These are phyloP conservation scores for Pyrenophora teres DNA, from an alignment of 2,329 filamentous ascomycete species.

Conservation along the genomic window DNA sequence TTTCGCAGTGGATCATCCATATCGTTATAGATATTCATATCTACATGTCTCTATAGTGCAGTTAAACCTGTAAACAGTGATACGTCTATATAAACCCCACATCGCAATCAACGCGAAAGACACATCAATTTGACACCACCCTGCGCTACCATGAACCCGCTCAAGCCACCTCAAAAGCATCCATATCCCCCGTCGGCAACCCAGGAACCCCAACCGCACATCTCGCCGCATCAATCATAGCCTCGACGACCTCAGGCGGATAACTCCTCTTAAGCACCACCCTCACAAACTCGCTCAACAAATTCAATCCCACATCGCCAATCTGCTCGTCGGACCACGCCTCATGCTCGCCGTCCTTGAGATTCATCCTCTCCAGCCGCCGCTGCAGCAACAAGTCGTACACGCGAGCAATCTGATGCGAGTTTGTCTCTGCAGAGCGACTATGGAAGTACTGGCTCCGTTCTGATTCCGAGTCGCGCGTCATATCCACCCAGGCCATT, in stretches of 20 bases:
- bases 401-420: constrained; percentile 18
- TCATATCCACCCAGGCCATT: constrained; percentile 37
- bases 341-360: constrained; percentile 16
- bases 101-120: no score
- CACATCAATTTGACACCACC: no score
- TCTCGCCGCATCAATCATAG: constrained; percentile 36
- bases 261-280: constrained; percentile 32
- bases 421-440: constrained; percentile 15
- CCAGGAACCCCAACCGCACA: constrained; percentile 30
- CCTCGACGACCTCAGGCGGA: constrained; percentile 32
- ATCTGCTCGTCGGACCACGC: constrained; percentile 26
- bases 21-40: neutral
- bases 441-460: constrained; percentile 21
- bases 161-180: constrained; percentile 32
- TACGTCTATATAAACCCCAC: no score
- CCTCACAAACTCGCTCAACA: constrained; percentile 41
- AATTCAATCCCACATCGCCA: constrained; percentile 32
- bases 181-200: constrained; percentile 39
- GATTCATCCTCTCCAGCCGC: constrained; percentile 24
- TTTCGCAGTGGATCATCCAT: neutral
- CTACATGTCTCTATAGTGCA: no score
- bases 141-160: neutral
- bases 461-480: constrained; percentile 10
- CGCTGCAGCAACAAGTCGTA: constrained; percentile 28
- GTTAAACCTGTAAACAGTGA: no score